A percentile compares a stretch with the other conserved stretches of the same genome.
Evolutionary conservation across 2,329 filamentous ascomycete species (phyloP).

Genomic region (Fusarium xylarioides): DNA sequence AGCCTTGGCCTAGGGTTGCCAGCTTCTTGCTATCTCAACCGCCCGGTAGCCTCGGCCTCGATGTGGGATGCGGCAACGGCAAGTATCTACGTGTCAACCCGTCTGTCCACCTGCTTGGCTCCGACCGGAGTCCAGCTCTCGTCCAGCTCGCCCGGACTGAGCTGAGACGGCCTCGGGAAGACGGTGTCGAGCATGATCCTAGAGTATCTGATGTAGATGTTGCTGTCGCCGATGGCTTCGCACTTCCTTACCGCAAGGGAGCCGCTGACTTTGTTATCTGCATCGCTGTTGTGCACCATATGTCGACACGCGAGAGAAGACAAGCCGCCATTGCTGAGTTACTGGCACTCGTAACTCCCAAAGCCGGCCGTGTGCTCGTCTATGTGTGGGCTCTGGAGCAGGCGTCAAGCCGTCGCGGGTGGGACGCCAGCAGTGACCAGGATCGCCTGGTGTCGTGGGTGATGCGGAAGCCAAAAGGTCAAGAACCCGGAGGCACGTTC

Average conservation of each 20-base stretch:
- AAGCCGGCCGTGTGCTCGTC: slow-evolving; percentile 76
- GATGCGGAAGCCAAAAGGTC: slow-evolving; percentile 55
- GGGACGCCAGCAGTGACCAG: slow-evolving; percentile 84
- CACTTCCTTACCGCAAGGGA: slow-evolving; percentile 76
- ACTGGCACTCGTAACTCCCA: slow-evolving; percentile 68
- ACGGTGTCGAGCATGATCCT: slow-evolving; percentile 17
- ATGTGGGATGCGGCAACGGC: slow-evolving; percentile 96
- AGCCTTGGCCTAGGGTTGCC: slow-evolving; percentile 93
- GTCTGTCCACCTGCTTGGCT: slow-evolving; percentile 81
- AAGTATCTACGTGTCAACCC: slow-evolving; percentile 89
- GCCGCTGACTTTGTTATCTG: slow-evolving; percentile 85
- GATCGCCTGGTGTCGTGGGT: slow-evolving; percentile 98
- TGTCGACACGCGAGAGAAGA: slow-evolving; percentile 80
- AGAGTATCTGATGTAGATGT: slow-evolving; percentile 65
- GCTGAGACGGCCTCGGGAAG: slow-evolving; percentile 30
- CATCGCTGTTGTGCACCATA: slow-evolving; percentile 93
- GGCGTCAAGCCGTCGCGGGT: slow-evolving; percentile 83
- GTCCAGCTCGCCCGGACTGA: slow-evolving; percentile 57
- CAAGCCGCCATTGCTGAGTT: slow-evolving; percentile 77
- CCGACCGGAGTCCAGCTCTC: slow-evolving; percentile 76
- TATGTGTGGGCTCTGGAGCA: slow-evolving; percentile 98
- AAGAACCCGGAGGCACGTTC: slow-evolving; percentile 66
- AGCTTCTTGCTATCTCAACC: slow-evolving; percentile 74
- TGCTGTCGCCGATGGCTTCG: slow-evolving; percentile 82
- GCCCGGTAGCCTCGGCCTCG: slow-evolving; percentile 81